A percentile compares a stretch with the other conserved stretches of the same genome.
Evolutionary conservation across 208 protist species (phyloP).

Genomic region (Porcisia hertigi): DNA sequence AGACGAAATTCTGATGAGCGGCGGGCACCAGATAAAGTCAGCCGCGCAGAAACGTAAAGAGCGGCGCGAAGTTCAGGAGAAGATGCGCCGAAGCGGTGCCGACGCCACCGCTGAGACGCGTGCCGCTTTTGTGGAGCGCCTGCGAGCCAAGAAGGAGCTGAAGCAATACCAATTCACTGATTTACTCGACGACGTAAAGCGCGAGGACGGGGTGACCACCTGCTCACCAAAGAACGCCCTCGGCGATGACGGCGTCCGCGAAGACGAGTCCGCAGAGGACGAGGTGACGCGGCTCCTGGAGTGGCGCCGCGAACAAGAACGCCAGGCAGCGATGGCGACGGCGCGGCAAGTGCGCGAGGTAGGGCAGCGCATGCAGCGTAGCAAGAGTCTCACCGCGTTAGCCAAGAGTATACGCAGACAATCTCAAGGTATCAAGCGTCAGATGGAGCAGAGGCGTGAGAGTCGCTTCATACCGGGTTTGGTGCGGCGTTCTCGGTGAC

Average conservation of each 20-base stretch:
- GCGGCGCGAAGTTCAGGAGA: slow-evolving; percentile 70
- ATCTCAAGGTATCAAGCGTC: slow-evolving; percentile 66
- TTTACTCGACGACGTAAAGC: slow-evolving; percentile 33
- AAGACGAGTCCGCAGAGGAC: slow-evolving; percentile 30
- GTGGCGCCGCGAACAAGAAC: slow-evolving; percentile 43
- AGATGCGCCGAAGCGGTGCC: slow-evolving; percentile 42
- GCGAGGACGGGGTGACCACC: not conserved
- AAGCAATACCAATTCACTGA: slow-evolving; percentile 71
- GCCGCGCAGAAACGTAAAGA: slow-evolving; percentile 69
- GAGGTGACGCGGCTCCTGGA: slow-evolving; percentile 59
- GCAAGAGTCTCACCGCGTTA: slow-evolving; percentile 70
- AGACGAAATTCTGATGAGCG: slow-evolving; percentile 76
- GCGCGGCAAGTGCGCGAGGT: slow-evolving; percentile 72
- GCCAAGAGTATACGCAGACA: slow-evolving; percentile 82
- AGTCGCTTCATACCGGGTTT: slow-evolving; percentile 77
- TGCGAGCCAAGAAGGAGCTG: slow-evolving; percentile 58
- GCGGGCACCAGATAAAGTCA: slow-evolving; percentile 65
- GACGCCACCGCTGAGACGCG: slow-evolving; percentile 36
- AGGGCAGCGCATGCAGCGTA: slow-evolving; percentile 82
- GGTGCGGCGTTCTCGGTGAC: slow-evolving; percentile 44
- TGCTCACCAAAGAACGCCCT: slow-evolving; percentile 19
- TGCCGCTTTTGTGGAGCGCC: slow-evolving; percentile 37
- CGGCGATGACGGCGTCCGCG: not conserved
- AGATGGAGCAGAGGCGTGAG: slow-evolving; percentile 64
- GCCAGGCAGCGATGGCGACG: slow-evolving; percentile 36